Percentiles rank a stretch among this genome's conserved stretches.
These are phyloP conservation scores for Colletotrichum camelliae DNA, from an alignment of 2,329 filamentous ascomycete genomes.

Conservation along the genomic window DNA sequence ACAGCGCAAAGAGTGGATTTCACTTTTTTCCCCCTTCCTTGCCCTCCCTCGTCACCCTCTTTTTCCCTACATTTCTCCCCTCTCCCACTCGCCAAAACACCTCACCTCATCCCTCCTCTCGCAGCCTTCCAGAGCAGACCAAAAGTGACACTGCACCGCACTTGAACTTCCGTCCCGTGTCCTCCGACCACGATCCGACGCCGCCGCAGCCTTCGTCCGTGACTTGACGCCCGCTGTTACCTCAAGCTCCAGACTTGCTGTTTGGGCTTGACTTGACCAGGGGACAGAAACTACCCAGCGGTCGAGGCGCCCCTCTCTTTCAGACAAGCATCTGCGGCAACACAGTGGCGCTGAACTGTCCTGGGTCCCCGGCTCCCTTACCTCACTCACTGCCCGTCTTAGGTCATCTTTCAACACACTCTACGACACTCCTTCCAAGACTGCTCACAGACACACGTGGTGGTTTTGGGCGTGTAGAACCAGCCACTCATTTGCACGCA, in stretches of 20 bases:
- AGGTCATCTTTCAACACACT: background rate
- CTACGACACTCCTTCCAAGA: background rate
- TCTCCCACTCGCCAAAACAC: background rate
- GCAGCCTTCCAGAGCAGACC: background rate
- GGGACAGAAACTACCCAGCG: background rate
- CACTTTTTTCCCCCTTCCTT: background rate
- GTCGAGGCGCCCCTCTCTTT: background rate
- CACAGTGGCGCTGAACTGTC: background rate
- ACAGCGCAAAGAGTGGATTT: constrained; percentile 8
- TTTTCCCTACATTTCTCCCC: background rate
- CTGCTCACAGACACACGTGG: background rate
- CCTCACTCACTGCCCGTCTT: constrained; percentile 9
- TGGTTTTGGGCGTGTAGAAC: background rate
- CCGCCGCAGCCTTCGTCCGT: constrained; percentile 1
- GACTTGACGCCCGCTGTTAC: background rate
- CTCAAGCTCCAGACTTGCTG: background rate
- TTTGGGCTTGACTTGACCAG: constrained; percentile 3
- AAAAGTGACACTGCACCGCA: background rate
- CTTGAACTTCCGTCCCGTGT: background rate
- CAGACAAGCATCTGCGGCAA: constrained; percentile 13
- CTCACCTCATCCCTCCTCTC: background rate
- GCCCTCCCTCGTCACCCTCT: background rate
- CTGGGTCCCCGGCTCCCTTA: background rate
- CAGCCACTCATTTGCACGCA: background rate
- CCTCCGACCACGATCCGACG: background rate